Percentiles rank a stretch among this genome's conserved stretches.
These are phyloP conservation scores for Saccharomycopsis oosterbeekiorum DNA, from an alignment of 805 yeast genomes.

Conservation along the genomic window DNA sequence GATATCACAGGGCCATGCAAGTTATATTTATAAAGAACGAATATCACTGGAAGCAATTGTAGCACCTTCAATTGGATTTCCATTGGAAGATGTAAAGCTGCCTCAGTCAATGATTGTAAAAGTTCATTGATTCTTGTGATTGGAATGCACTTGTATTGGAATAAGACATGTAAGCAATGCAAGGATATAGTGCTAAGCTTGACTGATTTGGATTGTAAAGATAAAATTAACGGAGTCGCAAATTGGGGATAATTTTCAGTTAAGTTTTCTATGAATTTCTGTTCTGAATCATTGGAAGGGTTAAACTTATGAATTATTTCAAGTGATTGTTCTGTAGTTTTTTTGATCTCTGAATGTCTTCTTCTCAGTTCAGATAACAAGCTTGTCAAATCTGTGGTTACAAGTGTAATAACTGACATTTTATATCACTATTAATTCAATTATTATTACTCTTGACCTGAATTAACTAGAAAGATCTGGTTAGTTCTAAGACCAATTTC, in stretches of 20 bases:
- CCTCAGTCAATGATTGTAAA: slow-evolving; percentile 59
- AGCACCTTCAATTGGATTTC: slow-evolving; percentile 82
- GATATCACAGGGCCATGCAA: slow-evolving; percentile 49
- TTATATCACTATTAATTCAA: no score
- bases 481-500: no score
- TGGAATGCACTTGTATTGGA: slow-evolving; percentile 46
- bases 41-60: slow-evolving; percentile 70
- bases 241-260: slow-evolving; percentile 39
- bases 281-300: slow-evolving; percentile 23
- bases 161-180: slow-evolving; percentile 57
- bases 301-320: slow-evolving; percentile 32
- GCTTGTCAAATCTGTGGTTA: slow-evolving; percentile 47
- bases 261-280: slow-evolving; percentile 27
- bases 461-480: background rate
- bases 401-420: slow-evolving; percentile 39
- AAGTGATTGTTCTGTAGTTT: slow-evolving; percentile 42
- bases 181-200: slow-evolving; percentile 64
- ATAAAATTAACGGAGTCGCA: slow-evolving; percentile 57
- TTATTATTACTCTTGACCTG: background rate
- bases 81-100: slow-evolving; percentile 54
- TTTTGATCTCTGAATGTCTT: slow-evolving; percentile 57
- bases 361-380: slow-evolving; percentile 65
- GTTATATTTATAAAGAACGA: slow-evolving; percentile 48
- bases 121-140: slow-evolving; percentile 41
- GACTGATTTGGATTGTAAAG: slow-evolving; percentile 67